Evolutionary conservation across 2,329 filamentous ascomycete genomes (phyloP).

Genomic region (Penicillium sp.): DNA sequence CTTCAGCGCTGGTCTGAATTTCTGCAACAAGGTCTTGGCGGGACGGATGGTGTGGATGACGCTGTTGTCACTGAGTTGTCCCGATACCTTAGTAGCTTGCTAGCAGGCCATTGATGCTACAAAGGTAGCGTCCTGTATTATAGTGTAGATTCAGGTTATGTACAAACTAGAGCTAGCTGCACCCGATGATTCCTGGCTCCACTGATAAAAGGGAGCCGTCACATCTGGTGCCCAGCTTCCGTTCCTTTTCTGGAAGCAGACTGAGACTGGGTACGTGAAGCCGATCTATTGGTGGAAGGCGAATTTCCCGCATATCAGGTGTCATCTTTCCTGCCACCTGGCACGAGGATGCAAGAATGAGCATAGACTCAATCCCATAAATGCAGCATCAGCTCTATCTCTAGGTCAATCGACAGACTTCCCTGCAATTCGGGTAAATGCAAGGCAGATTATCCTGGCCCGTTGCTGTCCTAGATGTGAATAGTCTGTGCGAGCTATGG

Average conservation of each 20-base stretch:
- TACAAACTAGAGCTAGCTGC: background rate
- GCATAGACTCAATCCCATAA: background rate
- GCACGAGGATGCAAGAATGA: background rate
- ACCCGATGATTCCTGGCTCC: background rate
- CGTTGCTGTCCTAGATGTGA: background rate
- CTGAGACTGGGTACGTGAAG: background rate
- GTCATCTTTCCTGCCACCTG: background rate
- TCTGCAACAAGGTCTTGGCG: constrained; percentile 17
- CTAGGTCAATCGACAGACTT: background rate
- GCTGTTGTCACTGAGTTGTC: constrained; percentile 21
- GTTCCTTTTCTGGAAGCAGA: background rate
- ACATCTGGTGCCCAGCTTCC: background rate
- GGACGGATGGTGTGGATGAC: constrained; percentile 12
- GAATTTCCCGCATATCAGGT: background rate
- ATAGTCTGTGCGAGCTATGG: background rate
- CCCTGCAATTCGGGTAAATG: background rate
- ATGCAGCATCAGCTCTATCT: background rate
- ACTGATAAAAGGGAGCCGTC: background rate
- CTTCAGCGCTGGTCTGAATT: constrained; percentile 26
- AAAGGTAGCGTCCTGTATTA: constrained; percentile 1
- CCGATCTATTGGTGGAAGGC: background rate
- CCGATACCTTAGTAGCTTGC: constrained; percentile 24
- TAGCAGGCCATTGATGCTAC: constrained; percentile 21
- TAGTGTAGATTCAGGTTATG: background rate
- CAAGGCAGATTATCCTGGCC: background rate